A percentile compares a stretch with the other conserved stretches of the same genome.
Evolutionary conservation across 2,329 filamentous ascomycete species (phyloP).

Genomic region (Leptographium flavum): DNA sequence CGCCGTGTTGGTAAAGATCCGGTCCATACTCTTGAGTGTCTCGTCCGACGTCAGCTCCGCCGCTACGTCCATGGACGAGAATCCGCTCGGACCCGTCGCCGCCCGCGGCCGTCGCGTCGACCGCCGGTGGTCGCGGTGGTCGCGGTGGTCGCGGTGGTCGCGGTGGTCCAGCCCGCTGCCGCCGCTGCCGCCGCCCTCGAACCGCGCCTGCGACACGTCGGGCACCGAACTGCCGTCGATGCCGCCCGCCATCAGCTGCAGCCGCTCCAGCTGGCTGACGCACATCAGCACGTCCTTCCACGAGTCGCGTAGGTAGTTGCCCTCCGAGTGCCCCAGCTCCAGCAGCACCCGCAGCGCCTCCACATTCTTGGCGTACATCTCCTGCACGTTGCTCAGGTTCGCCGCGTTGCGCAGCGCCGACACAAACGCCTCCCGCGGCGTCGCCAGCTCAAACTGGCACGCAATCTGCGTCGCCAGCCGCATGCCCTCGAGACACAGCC

Average conservation of each 20-base stretch:
- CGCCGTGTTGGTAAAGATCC: constrained; percentile 93
- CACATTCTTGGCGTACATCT: constrained; percentile 92
- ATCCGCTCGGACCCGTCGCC: constrained; percentile 46
- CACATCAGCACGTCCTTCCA: constrained; percentile 95
- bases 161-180: constrained; percentile 14
- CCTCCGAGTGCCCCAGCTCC: constrained; percentile 85
- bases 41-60: constrained; percentile 75
- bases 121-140: constrained; percentile 42
- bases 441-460: constrained; percentile 83
- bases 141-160: constrained; percentile 18
- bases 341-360: constrained; percentile 86
- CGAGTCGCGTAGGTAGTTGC: constrained; percentile 74
- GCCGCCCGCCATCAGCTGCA: constrained; percentile 88
- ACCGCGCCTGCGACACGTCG: constrained; percentile 74
- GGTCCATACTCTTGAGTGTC: constrained; percentile 81
- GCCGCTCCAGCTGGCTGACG: constrained; percentile 86
- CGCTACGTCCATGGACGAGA: constrained; percentile 61
- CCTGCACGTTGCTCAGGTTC: constrained; percentile 86
- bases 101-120: constrained; percentile 47
- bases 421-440: constrained; percentile 89
- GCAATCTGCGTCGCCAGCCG: constrained; percentile 87
- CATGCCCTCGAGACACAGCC: constrained; percentile 86
- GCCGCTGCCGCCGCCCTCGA: constrained; percentile 40
- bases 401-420: constrained; percentile 86
- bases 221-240: constrained; percentile 87